These are phyloP conservation scores for Aspergillus unguis DNA, from an alignment of 2,329 filamentous ascomycete species.

Conservation along the genomic window DNA sequence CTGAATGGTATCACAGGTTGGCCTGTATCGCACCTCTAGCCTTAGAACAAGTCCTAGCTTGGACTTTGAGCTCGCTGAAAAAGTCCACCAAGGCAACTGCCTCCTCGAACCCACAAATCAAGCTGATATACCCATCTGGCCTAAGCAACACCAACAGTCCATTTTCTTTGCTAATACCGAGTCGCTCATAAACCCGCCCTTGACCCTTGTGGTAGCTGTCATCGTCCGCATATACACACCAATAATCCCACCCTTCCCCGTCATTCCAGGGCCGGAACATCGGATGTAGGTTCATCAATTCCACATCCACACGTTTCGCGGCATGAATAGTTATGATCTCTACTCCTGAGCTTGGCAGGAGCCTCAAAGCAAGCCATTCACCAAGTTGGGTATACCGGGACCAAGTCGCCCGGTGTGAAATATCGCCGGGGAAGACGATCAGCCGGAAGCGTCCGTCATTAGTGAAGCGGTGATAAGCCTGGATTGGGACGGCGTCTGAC, in stretches of 20 bases:
- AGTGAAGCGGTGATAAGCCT: too few relatives aligned
- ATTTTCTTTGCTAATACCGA: neutral
- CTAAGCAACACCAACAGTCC: neutral
- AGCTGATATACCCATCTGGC: neutral
- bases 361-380: too few relatives aligned
- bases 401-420: too few relatives aligned
- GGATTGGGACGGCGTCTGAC: too few relatives aligned
- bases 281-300: neutral
- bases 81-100: too few relatives aligned
- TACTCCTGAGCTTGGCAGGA: too few relatives aligned
- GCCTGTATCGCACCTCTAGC: too few relatives aligned
- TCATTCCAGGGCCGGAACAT: neutral
- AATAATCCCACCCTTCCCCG: neutral
- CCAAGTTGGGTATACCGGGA: too few relatives aligned
- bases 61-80: neutral
- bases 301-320: neutral
- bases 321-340: neutral
- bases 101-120: neutral
- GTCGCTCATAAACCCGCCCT: neutral
- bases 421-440: too few relatives aligned
- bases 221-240: neutral
- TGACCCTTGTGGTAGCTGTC: neutral
- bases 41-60: too few relatives aligned
- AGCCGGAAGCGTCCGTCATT: too few relatives aligned
- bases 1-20: too few relatives aligned